phyloP scores from a whole-genome alignment of 306 rosid genomes.

The peach (Prunus persica) region Prunus_persica_NCBIv2 NC_034013.1:15271501-15272000 shows the following conservation, averaged over 20 bases:
- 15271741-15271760: neutral
- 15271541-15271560: slow-evolving; percentile 24
- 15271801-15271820: too few species aligned
- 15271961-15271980: too few species aligned
- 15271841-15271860: too few species aligned
- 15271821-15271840: too few species aligned
- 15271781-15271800: too few species aligned
- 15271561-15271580: slow-evolving; percentile 34
- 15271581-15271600: slow-evolving; percentile 28
- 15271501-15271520: slow-evolving; percentile 59
- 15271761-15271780: too few species aligned
- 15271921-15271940: neutral
- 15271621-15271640: slow-evolving; percentile 44
- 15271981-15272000: slow-evolving; percentile 27
- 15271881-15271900: neutral
- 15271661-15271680: slow-evolving; percentile 17
- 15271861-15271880: too few species aligned
- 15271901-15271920: neutral
- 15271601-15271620: slow-evolving; percentile 39
- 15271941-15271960: neutral
- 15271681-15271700: slow-evolving; percentile 7
- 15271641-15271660: slow-evolving; percentile 32
- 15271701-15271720: neutral
- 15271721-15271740: neutral
- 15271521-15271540: slow-evolving; percentile 34